Conservation (phyloP, 805 yeast genomes). For the Vanderwaltozyma tropicalis region DNA sequence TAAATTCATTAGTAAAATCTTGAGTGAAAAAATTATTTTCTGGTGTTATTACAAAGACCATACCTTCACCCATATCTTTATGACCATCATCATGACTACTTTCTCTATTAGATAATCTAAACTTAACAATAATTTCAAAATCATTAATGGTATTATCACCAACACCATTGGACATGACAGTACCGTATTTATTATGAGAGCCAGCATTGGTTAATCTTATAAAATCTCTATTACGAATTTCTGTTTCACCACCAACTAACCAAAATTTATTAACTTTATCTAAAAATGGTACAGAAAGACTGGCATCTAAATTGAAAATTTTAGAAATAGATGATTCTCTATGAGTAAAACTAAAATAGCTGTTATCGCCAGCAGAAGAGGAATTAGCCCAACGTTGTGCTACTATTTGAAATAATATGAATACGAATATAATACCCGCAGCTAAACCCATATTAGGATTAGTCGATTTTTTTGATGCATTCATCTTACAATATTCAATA, state of each 20-base stretch:
- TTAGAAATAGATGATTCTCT: conserved; percentile 2
- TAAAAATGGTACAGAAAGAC: conserved; percentile 19
- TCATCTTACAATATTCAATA: background rate
- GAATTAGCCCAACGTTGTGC: conserved; percentile 1
- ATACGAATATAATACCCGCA: conserved; percentile 1
- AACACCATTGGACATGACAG: conserved; percentile 24
- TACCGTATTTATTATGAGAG: conserved; percentile 9
- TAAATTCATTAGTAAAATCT: conserved; percentile 12
- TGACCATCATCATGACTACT: background rate
- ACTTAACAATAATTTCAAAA: conserved; percentile 20
- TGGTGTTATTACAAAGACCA: conserved; percentile 20
- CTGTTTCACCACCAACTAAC: conserved; percentile 22
- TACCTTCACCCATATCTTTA: conserved; percentile 19
- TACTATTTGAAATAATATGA: conserved; percentile 2
- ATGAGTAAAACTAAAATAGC: background rate
- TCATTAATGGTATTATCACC: conserved; percentile 26
- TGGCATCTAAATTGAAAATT: conserved; percentile 18
- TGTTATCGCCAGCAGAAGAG: background rate
- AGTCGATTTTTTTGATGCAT: background rate
- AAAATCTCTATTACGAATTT: conserved; percentile 18
- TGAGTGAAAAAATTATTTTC: conserved; percentile 22
- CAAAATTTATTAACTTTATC: conserved; percentile 23
- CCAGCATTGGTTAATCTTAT: conserved; percentile 16
- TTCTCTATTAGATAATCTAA: conserved; percentile 5
- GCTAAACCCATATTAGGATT: conserved; percentile 1